phyloP scores from a whole-genome alignment of 1,284 basidiomycete genomes.

The Agaricales sp. region DNA sequence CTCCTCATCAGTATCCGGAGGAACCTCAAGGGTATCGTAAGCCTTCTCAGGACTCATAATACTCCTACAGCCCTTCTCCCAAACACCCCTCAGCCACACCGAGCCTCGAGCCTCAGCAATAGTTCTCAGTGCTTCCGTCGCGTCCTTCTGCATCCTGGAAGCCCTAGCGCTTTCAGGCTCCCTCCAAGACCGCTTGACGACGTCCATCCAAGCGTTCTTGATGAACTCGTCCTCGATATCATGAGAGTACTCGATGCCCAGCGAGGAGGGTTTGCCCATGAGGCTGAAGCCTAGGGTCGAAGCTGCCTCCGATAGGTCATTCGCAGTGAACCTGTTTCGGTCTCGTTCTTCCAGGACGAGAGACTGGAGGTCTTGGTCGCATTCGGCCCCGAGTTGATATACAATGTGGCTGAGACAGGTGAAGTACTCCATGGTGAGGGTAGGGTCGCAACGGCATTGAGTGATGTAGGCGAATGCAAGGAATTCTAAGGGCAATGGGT shows the following conservation, averaged over 20 bases:
- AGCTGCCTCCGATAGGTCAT: slow-evolving; percentile 39
- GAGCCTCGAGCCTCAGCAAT: slow-evolving; percentile 53
- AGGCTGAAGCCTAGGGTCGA: slow-evolving; percentile 54
- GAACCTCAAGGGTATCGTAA: slow-evolving; percentile 63
- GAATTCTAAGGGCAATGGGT: slow-evolving; percentile 34
- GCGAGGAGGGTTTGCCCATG: slow-evolving; percentile 29
- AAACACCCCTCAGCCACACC: slow-evolving; percentile 32
- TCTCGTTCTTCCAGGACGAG: slow-evolving; percentile 48
- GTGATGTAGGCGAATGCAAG: slow-evolving; percentile 67
- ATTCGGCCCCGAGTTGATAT: slow-evolving; percentile 32
- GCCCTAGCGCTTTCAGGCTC: slow-evolving; percentile 30
- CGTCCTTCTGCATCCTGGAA: slow-evolving; percentile 30
- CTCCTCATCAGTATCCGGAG: slow-evolving; percentile 60
- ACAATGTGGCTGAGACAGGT: slow-evolving; percentile 42
- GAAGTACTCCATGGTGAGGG: slow-evolving; percentile 50
- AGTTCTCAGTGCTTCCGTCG: slow-evolving; percentile 56
- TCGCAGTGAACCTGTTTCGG: slow-evolving; percentile 50
- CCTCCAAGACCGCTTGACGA: slow-evolving; percentile 51
- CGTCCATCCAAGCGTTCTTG: slow-evolving; percentile 55
- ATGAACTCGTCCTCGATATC: slow-evolving; percentile 60
- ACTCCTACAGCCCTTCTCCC: slow-evolving; percentile 41
- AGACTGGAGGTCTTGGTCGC: slow-evolving; percentile 36
- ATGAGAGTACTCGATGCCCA: slow-evolving; percentile 49
- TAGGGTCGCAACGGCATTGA: slow-evolving; percentile 69
- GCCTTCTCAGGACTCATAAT: slow-evolving; percentile 65